A percentile compares a stretch with the other conserved stretches of the same genome.
Evolutionary conservation across 83 land plant genomes (phyloP).

Genomic region (Larix sibirica): DNA sequence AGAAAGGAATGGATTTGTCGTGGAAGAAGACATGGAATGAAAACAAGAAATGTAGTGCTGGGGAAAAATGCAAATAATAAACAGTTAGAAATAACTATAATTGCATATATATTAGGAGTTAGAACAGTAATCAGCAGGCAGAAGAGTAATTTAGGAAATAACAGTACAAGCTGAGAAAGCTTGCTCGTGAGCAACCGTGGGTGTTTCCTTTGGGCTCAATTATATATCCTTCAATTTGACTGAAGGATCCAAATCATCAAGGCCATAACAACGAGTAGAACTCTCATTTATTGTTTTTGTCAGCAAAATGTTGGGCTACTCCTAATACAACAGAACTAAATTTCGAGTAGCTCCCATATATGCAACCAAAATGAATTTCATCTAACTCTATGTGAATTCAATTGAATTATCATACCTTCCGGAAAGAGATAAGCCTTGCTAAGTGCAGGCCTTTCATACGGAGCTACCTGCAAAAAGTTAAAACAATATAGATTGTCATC

Average conservation of each 20-base stretch:
- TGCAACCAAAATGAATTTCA: neutral
- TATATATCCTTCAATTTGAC: neutral
- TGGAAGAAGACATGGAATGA: neutral
- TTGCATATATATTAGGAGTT: too few relatives aligned
- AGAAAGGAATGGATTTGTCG: neutral
- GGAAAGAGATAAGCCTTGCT: too few relatives aligned
- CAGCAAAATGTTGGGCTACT: neutral
- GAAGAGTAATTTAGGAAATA: too few relatives aligned
- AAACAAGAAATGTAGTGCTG: neutral
- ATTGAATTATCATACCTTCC: conserved; percentile 44
- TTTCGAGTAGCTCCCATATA: neutral
- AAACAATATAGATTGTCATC: too few relatives aligned
- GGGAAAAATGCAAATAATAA: neutral
- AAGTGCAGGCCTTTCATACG: conserved; percentile 92
- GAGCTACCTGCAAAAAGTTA: conserved; percentile 59
- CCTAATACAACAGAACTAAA: neutral
- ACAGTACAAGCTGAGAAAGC: too few relatives aligned
- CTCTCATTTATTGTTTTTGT: neutral
- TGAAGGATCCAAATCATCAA: neutral
- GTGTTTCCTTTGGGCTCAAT: neutral
- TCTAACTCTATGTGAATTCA: neutral
- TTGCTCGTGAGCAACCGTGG: too few relatives aligned
- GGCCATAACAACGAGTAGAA: neutral
- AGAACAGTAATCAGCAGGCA: too few relatives aligned
- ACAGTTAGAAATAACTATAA: neutral